These are phyloP conservation scores for Dujonia santamariae DNA, from an alignment of 1,139 yeast species.

Conservation along the genomic window DNA sequence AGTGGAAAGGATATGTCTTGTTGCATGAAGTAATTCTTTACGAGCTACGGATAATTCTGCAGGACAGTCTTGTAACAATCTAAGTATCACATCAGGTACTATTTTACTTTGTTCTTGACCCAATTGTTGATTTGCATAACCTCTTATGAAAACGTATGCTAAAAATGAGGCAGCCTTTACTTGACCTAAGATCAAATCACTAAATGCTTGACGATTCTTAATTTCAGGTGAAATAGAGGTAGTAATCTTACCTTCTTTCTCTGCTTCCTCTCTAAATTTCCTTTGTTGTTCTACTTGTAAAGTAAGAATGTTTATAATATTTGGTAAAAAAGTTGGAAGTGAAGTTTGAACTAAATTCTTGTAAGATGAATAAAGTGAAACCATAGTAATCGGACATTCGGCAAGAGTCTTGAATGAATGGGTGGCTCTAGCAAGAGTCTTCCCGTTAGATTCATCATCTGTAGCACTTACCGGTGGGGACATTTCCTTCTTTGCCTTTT, in stretches of 20 bases:
- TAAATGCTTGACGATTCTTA: slow-evolving; percentile 73
- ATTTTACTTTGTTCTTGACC: slow-evolving; percentile 59
- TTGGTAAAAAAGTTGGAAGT: slow-evolving; percentile 76
- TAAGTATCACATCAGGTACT: slow-evolving; percentile 83
- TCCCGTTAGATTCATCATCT: slow-evolving; percentile 33
- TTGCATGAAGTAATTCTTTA: slow-evolving; percentile 89
- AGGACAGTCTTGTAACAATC: slow-evolving; percentile 93
- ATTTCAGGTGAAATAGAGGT: slow-evolving; percentile 60
- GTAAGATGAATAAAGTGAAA: slow-evolving; percentile 83
- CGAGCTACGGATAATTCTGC: slow-evolving; percentile 92
- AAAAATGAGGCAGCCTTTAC: slow-evolving; percentile 95
- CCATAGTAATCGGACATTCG: slow-evolving; percentile 97
- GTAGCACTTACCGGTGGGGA: slow-evolving; percentile 22
- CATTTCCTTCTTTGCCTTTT: slow-evolving; percentile 25
- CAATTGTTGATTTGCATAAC: slow-evolving; percentile 67
- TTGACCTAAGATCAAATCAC: slow-evolving; percentile 92
- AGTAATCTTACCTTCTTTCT: slow-evolving; percentile 55
- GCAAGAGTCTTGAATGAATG: slow-evolving; percentile 87
- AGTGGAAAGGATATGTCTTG: slow-evolving; percentile 89
- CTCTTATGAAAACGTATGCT: slow-evolving; percentile 87
- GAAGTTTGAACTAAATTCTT: slow-evolving; percentile 71
- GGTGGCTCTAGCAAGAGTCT: slow-evolving; percentile 56
- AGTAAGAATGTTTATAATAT: slow-evolving; percentile 69
- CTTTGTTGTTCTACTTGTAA: slow-evolving; percentile 63
- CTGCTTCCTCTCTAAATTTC: slow-evolving; percentile 52